Conservation (phyloP, 495 filamentous ascomycete genomes). For the Trichoderma asperelloides region DNA sequence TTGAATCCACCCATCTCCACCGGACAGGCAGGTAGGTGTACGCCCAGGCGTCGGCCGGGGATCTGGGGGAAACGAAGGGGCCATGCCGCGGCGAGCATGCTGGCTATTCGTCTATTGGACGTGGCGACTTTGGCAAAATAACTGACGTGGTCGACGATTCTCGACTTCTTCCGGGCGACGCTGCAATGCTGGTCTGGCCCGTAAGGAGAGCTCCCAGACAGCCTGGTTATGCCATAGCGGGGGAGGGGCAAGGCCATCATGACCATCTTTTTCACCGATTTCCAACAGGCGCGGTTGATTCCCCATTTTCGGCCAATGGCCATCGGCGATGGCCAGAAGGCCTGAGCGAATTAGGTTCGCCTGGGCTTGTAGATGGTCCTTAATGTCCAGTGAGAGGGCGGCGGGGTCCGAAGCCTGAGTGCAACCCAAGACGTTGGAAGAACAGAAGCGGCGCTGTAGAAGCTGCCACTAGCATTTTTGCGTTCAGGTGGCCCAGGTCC, state of each 20-base stretch:
- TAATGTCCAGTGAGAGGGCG: background rate
- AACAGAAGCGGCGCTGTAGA: background rate
- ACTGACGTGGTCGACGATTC: background rate
- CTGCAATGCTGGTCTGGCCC: background rate
- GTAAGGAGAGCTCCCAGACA: background rate
- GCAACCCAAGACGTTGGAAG: background rate
- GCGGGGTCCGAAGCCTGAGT: background rate
- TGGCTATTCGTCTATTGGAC: background rate
- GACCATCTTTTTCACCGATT: background rate
- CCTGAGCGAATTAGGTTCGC: background rate
- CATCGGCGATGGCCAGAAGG: background rate
- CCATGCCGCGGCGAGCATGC: background rate
- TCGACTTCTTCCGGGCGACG: background rate
- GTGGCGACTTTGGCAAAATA: background rate
- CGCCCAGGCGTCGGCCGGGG: background rate
- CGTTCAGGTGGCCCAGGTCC: background rate
- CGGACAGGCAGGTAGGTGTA: background rate
- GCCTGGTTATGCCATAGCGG: background rate
- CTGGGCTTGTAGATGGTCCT: background rate
- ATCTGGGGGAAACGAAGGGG: background rate
- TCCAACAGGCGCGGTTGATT: background rate
- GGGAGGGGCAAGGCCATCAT: background rate
- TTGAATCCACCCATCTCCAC: background rate
- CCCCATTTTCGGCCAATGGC: background rate
- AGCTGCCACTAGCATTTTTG: background rate